These are phyloP conservation scores for Exophiala oligosperma DNA, from an alignment of 2,329 filamentous ascomycete genomes.

Conservation along the genomic window DNA sequence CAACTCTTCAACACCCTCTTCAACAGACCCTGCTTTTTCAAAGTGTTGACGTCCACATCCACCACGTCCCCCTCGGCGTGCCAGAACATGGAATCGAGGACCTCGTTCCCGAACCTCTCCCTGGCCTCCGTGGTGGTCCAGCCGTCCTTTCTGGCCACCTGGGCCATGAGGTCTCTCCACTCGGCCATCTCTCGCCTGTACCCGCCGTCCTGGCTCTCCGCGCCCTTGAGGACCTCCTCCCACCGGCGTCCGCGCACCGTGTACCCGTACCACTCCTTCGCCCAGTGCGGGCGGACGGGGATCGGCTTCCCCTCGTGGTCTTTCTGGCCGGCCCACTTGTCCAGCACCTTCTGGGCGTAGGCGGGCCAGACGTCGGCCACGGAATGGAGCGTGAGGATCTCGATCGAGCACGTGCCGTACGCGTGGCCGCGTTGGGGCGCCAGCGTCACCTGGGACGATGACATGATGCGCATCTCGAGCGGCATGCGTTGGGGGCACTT, in stretches of 20 bases:
- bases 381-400: conserved; percentile 22
- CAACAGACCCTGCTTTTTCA: conserved; percentile 7
- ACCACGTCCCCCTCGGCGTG: conserved; percentile 31
- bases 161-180: conserved; percentile 12
- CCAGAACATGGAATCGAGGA: conserved; percentile 30
- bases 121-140: conserved; percentile 18
- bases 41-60: conserved; percentile 29
- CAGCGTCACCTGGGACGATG: conserved; percentile 22
- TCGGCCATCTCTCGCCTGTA: conserved; percentile 19
- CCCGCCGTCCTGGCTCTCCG: conserved; percentile 12
- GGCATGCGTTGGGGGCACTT: conserved; percentile 23
- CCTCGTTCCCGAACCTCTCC: conserved; percentile 23
- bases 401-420: conserved; percentile 22
- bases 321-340: conserved; percentile 23
- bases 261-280: conserved; percentile 26
- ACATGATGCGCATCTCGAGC: conserved; percentile 27
- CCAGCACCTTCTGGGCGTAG: conserved; percentile 23
- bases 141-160: conserved; percentile 9
- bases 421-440: conserved; percentile 21
- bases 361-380: conserved; percentile 21
- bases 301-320: conserved; percentile 8
- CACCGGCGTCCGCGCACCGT: conserved; percentile 12
- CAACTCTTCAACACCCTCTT: conserved; percentile 12
- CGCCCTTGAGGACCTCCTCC: conserved; percentile 16
- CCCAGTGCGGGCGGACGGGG: conserved; percentile 24